Evolutionary conservation across 176 grass and related monocot genomes (phyloP), one percentile per base, ranked within the genome.

Genomic region (Panicum miliaceum): DNA sequence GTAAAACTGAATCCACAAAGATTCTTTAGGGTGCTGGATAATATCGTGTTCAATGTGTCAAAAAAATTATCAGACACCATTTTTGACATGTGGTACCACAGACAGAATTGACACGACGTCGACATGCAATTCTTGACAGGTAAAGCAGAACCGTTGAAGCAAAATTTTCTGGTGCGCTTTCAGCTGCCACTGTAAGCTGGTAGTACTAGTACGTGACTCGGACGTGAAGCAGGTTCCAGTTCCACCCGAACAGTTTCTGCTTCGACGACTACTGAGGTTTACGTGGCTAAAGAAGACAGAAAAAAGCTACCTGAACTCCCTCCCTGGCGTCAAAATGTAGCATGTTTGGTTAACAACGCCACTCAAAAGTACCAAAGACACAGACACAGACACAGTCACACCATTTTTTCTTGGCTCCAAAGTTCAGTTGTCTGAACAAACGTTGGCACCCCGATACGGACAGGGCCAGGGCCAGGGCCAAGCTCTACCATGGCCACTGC

Each of bases 281-380:
- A 75, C 73, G 53, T 37, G 16, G 47, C 8, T 1, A 52, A 19
- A 75, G 16, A 22, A 36, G 14, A 8, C 47, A 53, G 16, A 0
- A 14, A 1, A 34, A 36, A 32, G 3, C 3, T 19, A 20, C 51
- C 51, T 53, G 54, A 12, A 52, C 7, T 22, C 53, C 18, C 29
- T 36, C 26, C 2, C 0, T 18, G 72, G 50, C 48, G 50, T 56
- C 27, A 80, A 70, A 71, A 51, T 8, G 64, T n/a, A 10, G 27
- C 32, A 12, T 42, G 65, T 80, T 68, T 20, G 42, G 65, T 71
- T 23, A 72, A 23, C 84, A 67, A 42, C 38, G 27, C 22, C 27
- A 8, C 71, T 54, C 78, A 26, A 75, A 85, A 78, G 51, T 3
- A 19, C 14, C 15, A 0, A 7, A 78, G 10, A 12, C 8, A 46